Evolutionary conservation across 768 basidiomycete genomes (phyloP), one percentile per base, ranked within the genome.

Genomic region (Lactarius sp.): DNA sequence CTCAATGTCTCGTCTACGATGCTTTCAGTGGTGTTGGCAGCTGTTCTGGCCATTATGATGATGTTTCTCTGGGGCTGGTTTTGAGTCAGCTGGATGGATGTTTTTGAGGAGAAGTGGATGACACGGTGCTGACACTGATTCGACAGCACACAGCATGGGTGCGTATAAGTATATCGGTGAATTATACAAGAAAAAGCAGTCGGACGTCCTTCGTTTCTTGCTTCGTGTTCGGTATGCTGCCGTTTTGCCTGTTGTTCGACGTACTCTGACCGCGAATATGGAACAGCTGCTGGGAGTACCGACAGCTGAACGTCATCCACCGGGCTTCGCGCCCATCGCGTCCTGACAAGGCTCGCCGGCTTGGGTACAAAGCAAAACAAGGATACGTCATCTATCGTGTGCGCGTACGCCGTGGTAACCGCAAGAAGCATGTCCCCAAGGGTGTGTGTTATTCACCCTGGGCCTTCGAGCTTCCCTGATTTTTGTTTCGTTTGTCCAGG

Each of bases 321-420:
- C 91, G 97, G 71, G 96, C 95, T 52, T 94, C 95, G 68, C 92
- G 96, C 66, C 96, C 97, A 52, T 98, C 96, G 52, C 91, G 97
- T 73, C 97, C 97, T 60, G 97, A 99, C 83, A 99, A 98, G 83
- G 97, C 97, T 67, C 91, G 97, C 75, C 88, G 95, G 69, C 82
- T 99, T 66, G 97, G 97, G 54, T 99, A 98, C 87, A 99, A 98
- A 82, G 94, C 97, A 76, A 99, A 99, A 85, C 97, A 99, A 79
- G 97, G 97, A 71, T 99, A 94, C 75, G 89, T 98, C 69, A 78
- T 99, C 80, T 99, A 99, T 81, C 92, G 97, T 72, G 81, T 99
- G 71, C 92, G 97, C 69, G 96, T 99, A 69, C 87, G 97, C 72
- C 86, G 95, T 68, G 97, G 97, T 75, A 98, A 98, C 85, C 87